Conservation (phyloP, 495 filamentous ascomycete species). For the Hypoxylon trugodes region DNA sequence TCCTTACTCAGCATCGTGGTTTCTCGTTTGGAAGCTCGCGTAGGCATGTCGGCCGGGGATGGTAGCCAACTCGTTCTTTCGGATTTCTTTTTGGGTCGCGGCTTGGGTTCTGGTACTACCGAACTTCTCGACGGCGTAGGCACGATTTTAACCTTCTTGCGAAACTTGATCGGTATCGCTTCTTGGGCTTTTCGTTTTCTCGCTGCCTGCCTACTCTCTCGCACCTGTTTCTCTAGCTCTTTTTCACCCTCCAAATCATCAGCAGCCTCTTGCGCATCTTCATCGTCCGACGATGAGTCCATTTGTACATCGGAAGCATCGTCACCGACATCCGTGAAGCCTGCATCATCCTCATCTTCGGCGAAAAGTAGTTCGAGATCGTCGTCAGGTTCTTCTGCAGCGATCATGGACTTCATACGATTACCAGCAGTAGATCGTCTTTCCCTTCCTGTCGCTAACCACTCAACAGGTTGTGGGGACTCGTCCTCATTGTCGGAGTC, state of each 20-base stretch:
- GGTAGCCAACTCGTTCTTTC: conserved; percentile 92
- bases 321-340: conserved; percentile 73
- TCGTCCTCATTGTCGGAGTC: conserved; percentile 28
- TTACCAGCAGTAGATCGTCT: conserved; percentile 88
- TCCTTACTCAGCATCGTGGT: conserved; percentile 88
- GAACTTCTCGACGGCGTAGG: conserved; percentile 58
- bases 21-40: conserved; percentile 80
- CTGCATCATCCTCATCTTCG: conserved; percentile 86
- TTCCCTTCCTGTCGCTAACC: conserved; percentile 77
- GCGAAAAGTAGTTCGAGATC: conserved; percentile 83
- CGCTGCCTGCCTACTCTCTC: conserved; percentile 55
- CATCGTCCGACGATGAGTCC: conserved; percentile 83
- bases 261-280: conserved; percentile 72
- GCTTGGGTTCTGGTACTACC: conserved; percentile 54
- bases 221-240: conserved; percentile 69
- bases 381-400: conserved; percentile 76
- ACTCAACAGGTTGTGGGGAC: conserved; percentile 64
- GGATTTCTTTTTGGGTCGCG: conserved; percentile 89
- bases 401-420: conserved; percentile 80
- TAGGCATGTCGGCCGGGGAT: conserved; percentile 77
- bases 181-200: conserved; percentile 83
- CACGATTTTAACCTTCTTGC: conserved; percentile 65
- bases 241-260: conserved; percentile 74
- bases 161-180: conserved; percentile 59
- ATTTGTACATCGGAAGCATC: conserved; percentile 80